Conservation (phyloP, 768 basidiomycete species). For the Trametes gibbosa region DNA sequence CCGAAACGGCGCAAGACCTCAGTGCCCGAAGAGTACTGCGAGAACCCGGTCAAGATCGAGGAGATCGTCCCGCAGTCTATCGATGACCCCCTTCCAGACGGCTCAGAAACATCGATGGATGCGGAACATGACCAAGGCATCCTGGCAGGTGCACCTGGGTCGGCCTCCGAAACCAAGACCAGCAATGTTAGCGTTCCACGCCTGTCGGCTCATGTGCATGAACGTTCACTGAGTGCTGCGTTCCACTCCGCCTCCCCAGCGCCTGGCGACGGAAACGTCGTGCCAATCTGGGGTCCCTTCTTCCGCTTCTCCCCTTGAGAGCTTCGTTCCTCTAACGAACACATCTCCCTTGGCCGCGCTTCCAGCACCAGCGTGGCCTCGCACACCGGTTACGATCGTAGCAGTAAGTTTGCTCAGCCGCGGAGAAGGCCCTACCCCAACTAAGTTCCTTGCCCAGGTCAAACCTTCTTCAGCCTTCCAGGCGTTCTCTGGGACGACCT, state of each 20-base stretch:
- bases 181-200: background rate
- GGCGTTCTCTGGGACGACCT: conserved; percentile 21
- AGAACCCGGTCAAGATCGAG: background rate
- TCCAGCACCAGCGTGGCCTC: background rate
- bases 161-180: background rate
- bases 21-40: background rate
- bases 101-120: background rate
- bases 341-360: background rate
- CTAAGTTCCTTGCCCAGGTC: conserved; percentile 1
- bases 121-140: background rate
- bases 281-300: background rate
- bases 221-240: background rate
- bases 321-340: background rate
- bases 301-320: background rate
- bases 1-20: conserved; percentile 24
- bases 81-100: background rate
- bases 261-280: background rate
- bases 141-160: background rate
- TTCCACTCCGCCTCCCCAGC: background rate
- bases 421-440: too few species aligned
- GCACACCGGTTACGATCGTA: background rate
- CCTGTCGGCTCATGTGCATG: too few species aligned
- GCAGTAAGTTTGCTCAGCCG: background rate
- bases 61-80: background rate
- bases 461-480: conserved; percentile 26